These are phyloP conservation scores for Knufia fluminis DNA, from an alignment of 2,329 filamentous ascomycete genomes.

Conservation along the genomic window DNA sequence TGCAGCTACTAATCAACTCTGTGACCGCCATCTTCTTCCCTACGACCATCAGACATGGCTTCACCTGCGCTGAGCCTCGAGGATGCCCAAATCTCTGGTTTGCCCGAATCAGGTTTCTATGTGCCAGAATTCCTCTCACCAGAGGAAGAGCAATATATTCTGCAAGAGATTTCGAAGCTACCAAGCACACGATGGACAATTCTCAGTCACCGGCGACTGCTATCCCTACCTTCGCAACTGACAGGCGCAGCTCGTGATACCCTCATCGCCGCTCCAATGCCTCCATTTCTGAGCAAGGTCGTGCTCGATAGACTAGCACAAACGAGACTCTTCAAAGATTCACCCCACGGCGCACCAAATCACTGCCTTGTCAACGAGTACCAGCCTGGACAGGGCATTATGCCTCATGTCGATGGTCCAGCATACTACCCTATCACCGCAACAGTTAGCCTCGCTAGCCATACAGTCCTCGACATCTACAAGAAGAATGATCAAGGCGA, in stretches of 20 bases:
- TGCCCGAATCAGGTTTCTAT: slow-evolving; percentile 68
- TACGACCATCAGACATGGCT: neutral
- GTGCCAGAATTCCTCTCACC: slow-evolving; percentile 72
- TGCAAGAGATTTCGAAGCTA: slow-evolving; percentile 56
- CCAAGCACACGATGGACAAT: slow-evolving; percentile 76
- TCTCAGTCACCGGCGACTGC: slow-evolving; percentile 78
- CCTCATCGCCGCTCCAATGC: slow-evolving; percentile 61
- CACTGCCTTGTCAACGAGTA: slow-evolving; percentile 96
- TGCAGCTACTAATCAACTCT: neutral
- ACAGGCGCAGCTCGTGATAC: slow-evolving; percentile 54
- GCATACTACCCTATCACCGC: slow-evolving; percentile 84
- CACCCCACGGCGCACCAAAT: slow-evolving; percentile 70
- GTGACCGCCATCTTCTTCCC: neutral
- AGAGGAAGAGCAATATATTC: slow-evolving; percentile 61
- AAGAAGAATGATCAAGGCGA: slow-evolving; percentile 38
- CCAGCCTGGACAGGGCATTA: slow-evolving; percentile 78
- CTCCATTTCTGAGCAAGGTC: slow-evolving; percentile 63
- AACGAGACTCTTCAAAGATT: slow-evolving; percentile 46
- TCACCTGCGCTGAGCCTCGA: neutral
- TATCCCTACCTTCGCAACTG: slow-evolving; percentile 81
- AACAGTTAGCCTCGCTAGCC: slow-evolving; percentile 74
- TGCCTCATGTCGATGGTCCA: slow-evolving; percentile 87
- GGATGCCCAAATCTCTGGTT: slow-evolving; percentile 14
- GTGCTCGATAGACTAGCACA: slow-evolving; percentile 50
- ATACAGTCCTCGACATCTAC: slow-evolving; percentile 69